These are phyloP conservation scores for Fomitopsis pulvina DNA, from an alignment of 768 basidiomycete species.

Conservation along the genomic window DNA sequence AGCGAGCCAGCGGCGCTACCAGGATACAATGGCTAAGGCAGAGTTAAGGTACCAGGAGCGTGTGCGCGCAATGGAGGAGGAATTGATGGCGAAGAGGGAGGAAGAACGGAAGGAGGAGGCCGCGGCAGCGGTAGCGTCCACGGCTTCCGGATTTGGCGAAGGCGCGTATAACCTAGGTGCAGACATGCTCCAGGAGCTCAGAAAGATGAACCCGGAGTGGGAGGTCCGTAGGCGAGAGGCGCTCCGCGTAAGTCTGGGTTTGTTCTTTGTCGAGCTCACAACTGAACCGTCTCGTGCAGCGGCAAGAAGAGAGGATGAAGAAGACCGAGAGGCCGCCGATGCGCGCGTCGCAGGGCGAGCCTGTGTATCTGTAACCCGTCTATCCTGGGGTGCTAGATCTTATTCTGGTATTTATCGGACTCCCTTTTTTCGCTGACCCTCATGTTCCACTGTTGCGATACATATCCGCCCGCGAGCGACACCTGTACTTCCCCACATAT, in stretches of 20 bases:
- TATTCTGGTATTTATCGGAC: constrained; percentile 17
- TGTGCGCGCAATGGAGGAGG: constrained; percentile 31
- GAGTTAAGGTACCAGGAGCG: constrained; percentile 26
- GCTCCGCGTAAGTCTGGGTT: constrained; percentile 36
- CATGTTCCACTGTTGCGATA: not conserved
- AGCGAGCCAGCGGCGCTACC: constrained; percentile 19
- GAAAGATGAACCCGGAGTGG: constrained; percentile 56
- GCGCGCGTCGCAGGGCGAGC: not conserved
- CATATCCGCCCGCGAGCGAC: not conserved
- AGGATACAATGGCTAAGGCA: constrained; percentile 15
- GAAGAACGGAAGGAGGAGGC: constrained; percentile 29
- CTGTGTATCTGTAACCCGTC: constrained; percentile 1
- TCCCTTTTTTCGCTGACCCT: not conserved
- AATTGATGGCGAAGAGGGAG: constrained; percentile 23
- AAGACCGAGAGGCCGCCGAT: constrained; percentile 1
- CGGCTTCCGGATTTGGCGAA: too few relatives aligned
- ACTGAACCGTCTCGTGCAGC: constrained; percentile 8
- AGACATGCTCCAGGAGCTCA: constrained; percentile 49
- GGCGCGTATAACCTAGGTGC: constrained; percentile 31
- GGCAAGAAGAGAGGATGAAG: constrained; percentile 13
- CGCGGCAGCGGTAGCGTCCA: too few relatives aligned
- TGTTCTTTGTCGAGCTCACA: not conserved
- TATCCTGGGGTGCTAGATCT: constrained; percentile 7
- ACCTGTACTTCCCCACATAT: not conserved
- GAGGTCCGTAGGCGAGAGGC: constrained; percentile 45